Evolutionary conservation across 2,329 filamentous ascomycete species (phyloP).

Genomic region (Phyllosticta citribraziliensis): DNA sequence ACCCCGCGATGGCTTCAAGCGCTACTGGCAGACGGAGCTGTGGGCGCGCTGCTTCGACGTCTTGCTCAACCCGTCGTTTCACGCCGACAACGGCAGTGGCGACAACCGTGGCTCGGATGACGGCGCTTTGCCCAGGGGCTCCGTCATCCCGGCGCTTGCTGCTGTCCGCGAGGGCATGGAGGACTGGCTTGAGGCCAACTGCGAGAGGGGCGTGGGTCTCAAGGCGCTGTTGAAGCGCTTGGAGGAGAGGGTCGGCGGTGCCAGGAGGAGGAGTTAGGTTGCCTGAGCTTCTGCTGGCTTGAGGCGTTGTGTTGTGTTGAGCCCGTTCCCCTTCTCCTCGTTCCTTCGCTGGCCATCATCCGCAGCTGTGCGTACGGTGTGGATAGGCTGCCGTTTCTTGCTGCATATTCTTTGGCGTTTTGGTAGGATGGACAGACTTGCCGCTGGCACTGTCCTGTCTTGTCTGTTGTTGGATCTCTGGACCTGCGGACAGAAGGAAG

Average conservation of each 20-base stretch:
- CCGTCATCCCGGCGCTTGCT: slow-evolving; percentile 22
- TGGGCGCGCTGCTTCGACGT: slow-evolving; percentile 79
- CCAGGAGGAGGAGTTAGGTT: slow-evolving; percentile 18
- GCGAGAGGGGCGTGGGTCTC: slow-evolving; percentile 62
- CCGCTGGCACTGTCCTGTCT: no score
- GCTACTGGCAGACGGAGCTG: slow-evolving; percentile 93
- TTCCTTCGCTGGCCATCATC: neutral
- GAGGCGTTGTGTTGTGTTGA: neutral
- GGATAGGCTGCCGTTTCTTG: no score
- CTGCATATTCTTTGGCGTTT: no score
- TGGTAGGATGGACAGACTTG: no score
- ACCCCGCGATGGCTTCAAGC: slow-evolving; percentile 73
- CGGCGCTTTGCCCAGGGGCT: neutral
- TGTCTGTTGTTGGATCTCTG: no score
- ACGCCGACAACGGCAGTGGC: slow-evolving; percentile 20
- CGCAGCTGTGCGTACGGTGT: no score
- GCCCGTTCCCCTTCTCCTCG: neutral
- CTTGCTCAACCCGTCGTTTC: slow-evolving; percentile 68
- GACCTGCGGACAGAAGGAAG: no score
- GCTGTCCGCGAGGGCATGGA: slow-evolving; percentile 70
- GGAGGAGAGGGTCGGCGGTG: slow-evolving; percentile 36
- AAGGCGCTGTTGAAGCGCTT: slow-evolving; percentile 50
- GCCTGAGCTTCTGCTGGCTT: no score
- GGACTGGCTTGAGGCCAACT: slow-evolving; percentile 66
- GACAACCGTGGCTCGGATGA: neutral